Base-by-base conservation (phyloP, 1,284 basidiomycete genomes). In the Cryptococcus wingfieldii region DNA sequence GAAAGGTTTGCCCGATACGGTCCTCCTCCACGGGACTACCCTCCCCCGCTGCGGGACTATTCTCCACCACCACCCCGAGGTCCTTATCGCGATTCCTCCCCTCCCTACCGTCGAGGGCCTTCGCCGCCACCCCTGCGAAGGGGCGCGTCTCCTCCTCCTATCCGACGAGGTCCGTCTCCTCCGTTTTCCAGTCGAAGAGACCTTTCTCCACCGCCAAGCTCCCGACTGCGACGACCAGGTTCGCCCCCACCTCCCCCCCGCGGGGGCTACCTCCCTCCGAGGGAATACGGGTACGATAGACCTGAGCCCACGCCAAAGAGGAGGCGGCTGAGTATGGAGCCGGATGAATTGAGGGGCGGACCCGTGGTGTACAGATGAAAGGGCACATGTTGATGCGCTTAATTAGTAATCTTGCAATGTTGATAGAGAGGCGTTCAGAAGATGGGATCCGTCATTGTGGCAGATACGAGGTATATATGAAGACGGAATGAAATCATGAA, bases 61-160 rank as follows among this genome's bases (percentile, higher is more conserved):
- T 14, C 37, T 13, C 46, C 46, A 19, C 42, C 42, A 25, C 18
- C 42, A 18, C 6, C 42, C 10, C 42, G 42, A 41, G 10, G 31
- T 8, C 54, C 44, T 18, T 39, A 44, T 25, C 14, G 18, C 34
- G 31, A 49, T 31, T 23, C 48, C 48, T 25, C 37, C 19, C 19
- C 46, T 49, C 37, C 50, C 54, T 34, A 55, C 38, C 25, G 49
- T 7, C 19, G 42, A 4, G 50, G 27, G 41, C 8, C 42, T 41
- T 38, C 39, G 18, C 44, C 47, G 10, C 47, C 28, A 38, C 31
- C 28, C 47, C 5, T 31, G 14, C 39, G 16, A 19, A 9, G 39
- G 9, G 7, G 16, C 4, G 2, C 39, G 39, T 42, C 39, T 42
- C 39, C 39, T 42, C 39, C 39, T 12, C 18, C 42, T 19, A 10